Base-by-base conservation (phyloP, 192 early-diverging fungal species). In the Diversispora epigaea region DNA sequence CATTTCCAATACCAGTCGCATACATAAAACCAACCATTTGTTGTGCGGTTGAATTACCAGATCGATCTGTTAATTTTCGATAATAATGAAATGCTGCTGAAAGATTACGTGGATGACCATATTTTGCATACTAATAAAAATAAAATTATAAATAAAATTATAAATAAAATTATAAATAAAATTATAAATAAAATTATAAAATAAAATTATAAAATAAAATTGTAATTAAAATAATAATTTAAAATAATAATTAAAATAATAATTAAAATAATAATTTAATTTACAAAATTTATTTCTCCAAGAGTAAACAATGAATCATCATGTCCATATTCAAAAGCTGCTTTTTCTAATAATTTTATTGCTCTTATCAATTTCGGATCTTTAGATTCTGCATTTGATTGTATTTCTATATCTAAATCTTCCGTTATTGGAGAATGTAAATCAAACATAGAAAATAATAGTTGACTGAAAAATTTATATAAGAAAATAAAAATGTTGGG, bases 21-120 rank as follows among this genome's bases (percentile, higher is more conserved):
- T 97, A 92, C 80, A 95, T 89, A 62, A 95, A 87, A 14, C 96
- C 97, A 6, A 97, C 79, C 85, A 93, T 93, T 40, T 95, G 91
- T 77, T 95, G 97, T 15, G 93, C 96, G 12, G 89, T 85, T 3
- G 92, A 85, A 78, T 94, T 91, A 64, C 95, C 96, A 39, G 82
- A 87, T 44, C 77, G 68, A 43, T 86, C 79, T 3, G 92, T 89
- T 43, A 93, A 82, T 50, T 75, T 44, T 66, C 80, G 71, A 78
- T 92, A 96, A 71, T 90, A 85, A 15, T 81, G 64, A 71, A 91
- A 90, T 39, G 94, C 92, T 15, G 79, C 68, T 2, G 78, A 66
- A 14, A 88, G 75, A 78, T 94, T 87, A 21, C 87, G 83, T 43
- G 43, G 46, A 76, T 65, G 70, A 22, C 40, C 39, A 71, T 75